Evolutionary conservation across 1,139 yeast genomes (phyloP), one percentile per base, ranked within the genome.

Genomic region (Waltiozyma sp.): DNA sequence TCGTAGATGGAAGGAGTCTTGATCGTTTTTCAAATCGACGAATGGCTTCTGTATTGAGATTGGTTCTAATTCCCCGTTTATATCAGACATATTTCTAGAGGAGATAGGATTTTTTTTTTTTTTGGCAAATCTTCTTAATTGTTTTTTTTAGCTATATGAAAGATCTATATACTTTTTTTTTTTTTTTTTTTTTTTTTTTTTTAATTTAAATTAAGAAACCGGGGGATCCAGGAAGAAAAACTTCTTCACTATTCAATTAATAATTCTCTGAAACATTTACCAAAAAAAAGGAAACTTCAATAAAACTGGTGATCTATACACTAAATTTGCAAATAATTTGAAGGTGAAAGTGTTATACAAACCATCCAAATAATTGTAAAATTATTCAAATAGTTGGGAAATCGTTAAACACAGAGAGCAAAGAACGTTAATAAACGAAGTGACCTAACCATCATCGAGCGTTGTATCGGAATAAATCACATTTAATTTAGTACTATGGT

Each of bases 1-100:
- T 28, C 70, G 50, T 18, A 69, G 40, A 39, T 64, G 65, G 45
- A 68, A 64, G 28, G 64, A 62, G 21, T 60, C 63, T 5, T 24
- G 14, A 3, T 13, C 13, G 21, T 38, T 13, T 8, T 23, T 11
- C 8, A 19, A 24, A 34, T 41, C 40, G 4, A 37, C 28, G n/a
- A n/a, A n/a, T 31, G 34, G 34, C 18, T 31, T 31, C 4, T 4
- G 4, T n/a, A 31, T 31, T 6, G 34, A 31, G 4, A 31, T 14
- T 31, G 34, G 18, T n/a, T 14, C 18, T 10, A 10, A 5, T 6
- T n/a, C 34, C 10, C n/a, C 34, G 11, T 4, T 8, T 31, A 31
- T 31, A 10, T 31, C 34, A n/a, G 34, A 31, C 34, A 31, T 31
- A 7, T 16, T n/a, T n/a, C n/a, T 26, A 13, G 13, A 7, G n/a